Percentiles rank a stretch among this genome's conserved stretches.
These are phyloP conservation scores for Trichosporon faecale DNA, from an alignment of 1,284 basidiomycete genomes.

Conservation along the genomic window DNA sequence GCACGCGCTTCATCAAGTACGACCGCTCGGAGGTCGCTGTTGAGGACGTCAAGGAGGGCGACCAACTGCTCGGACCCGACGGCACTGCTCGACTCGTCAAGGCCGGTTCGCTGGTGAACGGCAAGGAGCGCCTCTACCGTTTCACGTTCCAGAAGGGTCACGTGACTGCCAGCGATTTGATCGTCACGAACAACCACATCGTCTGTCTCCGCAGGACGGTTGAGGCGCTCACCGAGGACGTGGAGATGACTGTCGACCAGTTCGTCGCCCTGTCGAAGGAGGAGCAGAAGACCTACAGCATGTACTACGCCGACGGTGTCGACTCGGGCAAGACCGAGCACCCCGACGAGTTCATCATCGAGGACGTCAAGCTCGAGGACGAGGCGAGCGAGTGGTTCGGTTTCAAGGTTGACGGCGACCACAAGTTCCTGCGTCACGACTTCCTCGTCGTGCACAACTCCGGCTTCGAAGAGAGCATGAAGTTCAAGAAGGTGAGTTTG, in stretches of 20 bases:
- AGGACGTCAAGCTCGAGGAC: constrained; percentile 14
- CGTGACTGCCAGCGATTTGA: too few relatives aligned
- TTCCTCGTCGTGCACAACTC: constrained; percentile 18
- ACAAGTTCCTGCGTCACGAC: constrained; percentile 13
- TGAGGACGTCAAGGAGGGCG: constrained; percentile 22
- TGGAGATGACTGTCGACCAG: too few relatives aligned
- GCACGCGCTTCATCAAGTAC: constrained; percentile 7
- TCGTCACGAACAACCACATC: too few relatives aligned
- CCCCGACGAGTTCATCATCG: neutral
- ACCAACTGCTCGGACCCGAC: constrained; percentile 19
- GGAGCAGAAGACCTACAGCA: too few relatives aligned
- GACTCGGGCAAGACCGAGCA: too few relatives aligned
- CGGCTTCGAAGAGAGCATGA: constrained; percentile 69
- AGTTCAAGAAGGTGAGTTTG: constrained; percentile 70
- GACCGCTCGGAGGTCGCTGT: constrained; percentile 11
- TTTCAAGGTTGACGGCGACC: constrained; percentile 17
- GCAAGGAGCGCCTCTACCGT: constrained; percentile 16
- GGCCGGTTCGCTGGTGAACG: constrained; percentile 8
- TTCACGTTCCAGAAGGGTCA: neutral
- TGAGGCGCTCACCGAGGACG: too few relatives aligned
- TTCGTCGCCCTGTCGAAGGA: too few relatives aligned
- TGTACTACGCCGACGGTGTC: too few relatives aligned
- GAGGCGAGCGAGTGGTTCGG: constrained; percentile 14
- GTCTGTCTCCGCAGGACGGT: too few relatives aligned
- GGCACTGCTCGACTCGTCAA: constrained; percentile 11